These are phyloP conservation scores for Aspergillus fumigatus DNA, from an alignment of 2,329 filamentous ascomycete species.

Conservation along the genomic window DNA sequence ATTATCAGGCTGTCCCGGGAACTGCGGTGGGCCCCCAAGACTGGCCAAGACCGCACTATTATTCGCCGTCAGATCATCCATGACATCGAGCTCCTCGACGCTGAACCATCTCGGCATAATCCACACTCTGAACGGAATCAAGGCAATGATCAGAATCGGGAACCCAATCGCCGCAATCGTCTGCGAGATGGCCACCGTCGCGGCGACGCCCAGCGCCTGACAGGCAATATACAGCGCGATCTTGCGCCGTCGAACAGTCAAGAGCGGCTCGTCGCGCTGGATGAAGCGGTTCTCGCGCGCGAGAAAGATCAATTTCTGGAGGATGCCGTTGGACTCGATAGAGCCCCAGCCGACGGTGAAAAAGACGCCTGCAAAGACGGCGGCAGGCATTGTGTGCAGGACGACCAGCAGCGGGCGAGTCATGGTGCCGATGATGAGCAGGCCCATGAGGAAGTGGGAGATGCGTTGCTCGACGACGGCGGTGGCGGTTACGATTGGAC, in stretches of 20 bases:
- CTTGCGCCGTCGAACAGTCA: slow-evolving; percentile 40
- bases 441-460: slow-evolving; percentile 70
- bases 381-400: slow-evolving; percentile 70
- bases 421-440: slow-evolving; percentile 73
- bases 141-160: slow-evolving; percentile 52
- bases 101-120: slow-evolving; percentile 50
- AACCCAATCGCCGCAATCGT: slow-evolving; percentile 58
- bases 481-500: slow-evolving; percentile 35
- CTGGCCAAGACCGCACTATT: slow-evolving; percentile 51
- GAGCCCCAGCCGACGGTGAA: slow-evolving; percentile 78
- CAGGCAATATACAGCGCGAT: slow-evolving; percentile 50
- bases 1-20: slow-evolving; percentile 25
- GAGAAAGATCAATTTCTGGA: slow-evolving; percentile 64
- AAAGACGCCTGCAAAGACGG: slow-evolving; percentile 71
- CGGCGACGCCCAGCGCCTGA: slow-evolving; percentile 49
- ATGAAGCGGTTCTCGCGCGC: slow-evolving; percentile 58
- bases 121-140: slow-evolving; percentile 52
- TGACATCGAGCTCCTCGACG: slow-evolving; percentile 43
- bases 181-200: slow-evolving; percentile 55
- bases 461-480: slow-evolving; percentile 62
- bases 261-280: slow-evolving; percentile 44
- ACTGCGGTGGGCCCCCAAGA: slow-evolving; percentile 46
- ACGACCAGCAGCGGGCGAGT: slow-evolving; percentile 65
- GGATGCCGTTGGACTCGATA: slow-evolving; percentile 68
- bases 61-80: slow-evolving; percentile 53